A percentile compares a stretch with the other conserved stretches of the same genome.
Evolutionary conservation across 2,329 filamentous ascomycete genomes (phyloP).

Genomic region (Fusarium brevicatenulatum): DNA sequence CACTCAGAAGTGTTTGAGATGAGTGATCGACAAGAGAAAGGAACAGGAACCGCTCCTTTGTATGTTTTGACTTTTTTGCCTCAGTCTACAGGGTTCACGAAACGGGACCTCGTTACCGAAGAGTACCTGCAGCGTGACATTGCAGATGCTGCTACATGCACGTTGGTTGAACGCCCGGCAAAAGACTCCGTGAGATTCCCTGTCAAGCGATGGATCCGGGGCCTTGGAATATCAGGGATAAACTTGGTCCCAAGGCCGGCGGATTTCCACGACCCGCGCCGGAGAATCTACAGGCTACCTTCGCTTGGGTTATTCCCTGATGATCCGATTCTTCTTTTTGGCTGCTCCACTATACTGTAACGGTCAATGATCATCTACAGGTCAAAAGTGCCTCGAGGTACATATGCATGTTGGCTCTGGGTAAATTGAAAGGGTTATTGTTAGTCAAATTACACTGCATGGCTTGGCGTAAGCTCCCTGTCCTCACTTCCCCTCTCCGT

Average conservation of each 20-base stretch:
- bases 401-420: not conserved
- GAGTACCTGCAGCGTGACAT: not conserved
- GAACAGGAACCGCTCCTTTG: not conserved
- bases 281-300: not conserved
- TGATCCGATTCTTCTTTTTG: not conserved
- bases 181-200: not conserved
- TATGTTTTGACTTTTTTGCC: not conserved
- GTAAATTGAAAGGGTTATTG: not conserved
- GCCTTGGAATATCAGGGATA: not conserved
- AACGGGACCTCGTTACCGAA: not conserved
- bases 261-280: not conserved
- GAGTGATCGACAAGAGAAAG: constrained; percentile 4
- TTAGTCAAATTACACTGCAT: constrained; percentile 13
- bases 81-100: not conserved
- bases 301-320: not conserved
- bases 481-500: constrained; percentile 13
- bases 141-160: not conserved
- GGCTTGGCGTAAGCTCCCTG: constrained; percentile 13
- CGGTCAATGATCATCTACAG: not conserved
- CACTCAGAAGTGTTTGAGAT: not conserved
- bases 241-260: not conserved
- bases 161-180: not conserved
- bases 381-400: not conserved
- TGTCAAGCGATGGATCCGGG: constrained; percentile 7
- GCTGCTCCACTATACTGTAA: not conserved